Percentiles rank a stretch among this genome's conserved stretches.
These are phyloP conservation scores for Picochlorum sp. DNA, from an alignment of 139 green algal genomes.

Conservation along the genomic window DNA sequence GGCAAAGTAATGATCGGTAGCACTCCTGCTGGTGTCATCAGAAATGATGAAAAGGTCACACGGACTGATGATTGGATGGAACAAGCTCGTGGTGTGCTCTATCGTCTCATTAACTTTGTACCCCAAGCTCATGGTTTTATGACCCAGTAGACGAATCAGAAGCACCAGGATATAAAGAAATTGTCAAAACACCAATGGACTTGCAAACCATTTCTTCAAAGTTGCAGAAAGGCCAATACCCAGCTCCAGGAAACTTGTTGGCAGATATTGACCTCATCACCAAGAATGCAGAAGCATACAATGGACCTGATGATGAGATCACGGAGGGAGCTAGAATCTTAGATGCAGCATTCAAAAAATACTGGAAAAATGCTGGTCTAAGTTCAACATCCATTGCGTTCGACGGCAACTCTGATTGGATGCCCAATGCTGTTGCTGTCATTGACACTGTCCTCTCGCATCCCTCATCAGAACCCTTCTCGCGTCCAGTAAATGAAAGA, in stretches of 20 bases:
- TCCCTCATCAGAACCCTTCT: constrained; percentile 2
- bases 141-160: constrained; percentile 17
- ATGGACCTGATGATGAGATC: constrained; percentile 8
- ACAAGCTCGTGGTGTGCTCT: constrained; percentile 1
- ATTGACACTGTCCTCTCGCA: background rate
- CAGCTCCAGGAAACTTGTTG: constrained; percentile 15
- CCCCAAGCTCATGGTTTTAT: constrained; percentile 13
- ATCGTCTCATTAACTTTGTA: constrained; percentile 5
- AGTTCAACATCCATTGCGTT: background rate
- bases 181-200: constrained; percentile 47
- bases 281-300: constrained; percentile 13
- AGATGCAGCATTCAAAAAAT: constrained; percentile 4
- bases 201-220: constrained; percentile 30
- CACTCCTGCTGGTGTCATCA: background rate
- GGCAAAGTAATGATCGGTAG: background rate
- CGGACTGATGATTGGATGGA: constrained; percentile 5
- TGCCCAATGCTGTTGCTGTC: background rate
- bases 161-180: constrained; percentile 28
- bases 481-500: background rate
- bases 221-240: constrained; percentile 24
- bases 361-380: constrained; percentile 1
- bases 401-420: background rate
- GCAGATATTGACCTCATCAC: constrained; percentile 39
- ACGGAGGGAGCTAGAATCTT: background rate
- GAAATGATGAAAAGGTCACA: background rate